phyloP scores from a whole-genome alignment of 2,329 filamentous ascomycete genomes.

The Elsinoe batatas region DNA sequence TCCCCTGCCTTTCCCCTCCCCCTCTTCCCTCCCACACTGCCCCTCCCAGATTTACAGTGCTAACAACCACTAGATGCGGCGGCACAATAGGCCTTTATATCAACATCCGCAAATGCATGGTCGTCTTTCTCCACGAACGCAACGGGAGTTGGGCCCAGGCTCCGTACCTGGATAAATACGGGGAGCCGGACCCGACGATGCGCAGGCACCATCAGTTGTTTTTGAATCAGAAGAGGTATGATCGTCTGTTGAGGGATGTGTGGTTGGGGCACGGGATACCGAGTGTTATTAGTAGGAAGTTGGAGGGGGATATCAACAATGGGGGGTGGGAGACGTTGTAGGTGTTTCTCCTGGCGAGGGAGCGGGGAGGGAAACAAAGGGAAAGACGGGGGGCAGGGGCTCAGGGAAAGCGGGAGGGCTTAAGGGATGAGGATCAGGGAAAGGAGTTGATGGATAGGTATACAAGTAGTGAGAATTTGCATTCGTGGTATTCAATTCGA shows the following conservation, averaged over 20 bases:
- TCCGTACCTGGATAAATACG: conserved; percentile 91
- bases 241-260: conserved; percentile 71
- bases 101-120: conserved; percentile 91
- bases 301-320: conserved; percentile 94
- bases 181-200: conserved; percentile 87
- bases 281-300: conserved; percentile 75
- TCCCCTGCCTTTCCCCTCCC: conserved; percentile 1
- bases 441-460: no score
- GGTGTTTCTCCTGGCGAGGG: neutral
- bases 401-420: no score
- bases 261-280: conserved; percentile 84
- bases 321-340: conserved; percentile 81
- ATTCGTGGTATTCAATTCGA: no score
- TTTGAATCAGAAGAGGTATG: conserved; percentile 88
- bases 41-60: conserved; percentile 27
- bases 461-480: no score
- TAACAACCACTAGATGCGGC: conserved; percentile 48
- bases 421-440: no score
- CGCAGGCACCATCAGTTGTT: conserved; percentile 78
- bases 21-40: neutral
- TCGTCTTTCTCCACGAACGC: conserved; percentile 72
- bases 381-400: no score
- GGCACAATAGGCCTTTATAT: conserved; percentile 87
- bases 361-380: neutral
- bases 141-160: conserved; percentile 79